These are phyloP conservation scores for Geranium rotundifolium DNA, from an alignment of 345 rosid species.

Conservation along the genomic window DNA sequence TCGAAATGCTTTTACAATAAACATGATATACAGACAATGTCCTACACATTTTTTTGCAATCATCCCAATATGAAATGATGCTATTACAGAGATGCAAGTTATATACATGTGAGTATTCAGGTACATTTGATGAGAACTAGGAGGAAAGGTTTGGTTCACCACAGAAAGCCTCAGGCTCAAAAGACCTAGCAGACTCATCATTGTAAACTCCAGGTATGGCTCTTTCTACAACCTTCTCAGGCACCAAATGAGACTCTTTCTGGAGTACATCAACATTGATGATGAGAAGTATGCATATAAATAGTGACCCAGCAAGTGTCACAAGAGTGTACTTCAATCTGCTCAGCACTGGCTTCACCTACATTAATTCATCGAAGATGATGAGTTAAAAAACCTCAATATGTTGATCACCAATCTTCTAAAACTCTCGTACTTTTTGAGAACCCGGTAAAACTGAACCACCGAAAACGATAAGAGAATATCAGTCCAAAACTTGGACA, in stretches of 20 bases:
- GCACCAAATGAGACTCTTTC: conserved; percentile 16
- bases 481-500: no score
- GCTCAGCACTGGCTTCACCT: conserved; percentile 81
- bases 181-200: conserved; percentile 66
- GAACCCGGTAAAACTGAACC: no score
- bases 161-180: conserved; percentile 84
- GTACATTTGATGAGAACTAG: background rate
- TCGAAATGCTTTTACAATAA: no score
- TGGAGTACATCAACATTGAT: conserved; percentile 35
- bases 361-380: conserved; percentile 1
- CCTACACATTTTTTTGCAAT: no score
- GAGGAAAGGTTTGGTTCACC: conserved; percentile 46
- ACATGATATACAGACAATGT: no score
- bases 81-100: conserved; percentile 5
- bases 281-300: conserved; percentile 36
- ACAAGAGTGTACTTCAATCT: conserved; percentile 73
- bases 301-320: conserved; percentile 48
- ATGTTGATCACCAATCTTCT: no score
- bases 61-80: background rate
- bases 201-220: conserved; percentile 67
- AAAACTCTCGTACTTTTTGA: no score
- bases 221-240: conserved; percentile 26
- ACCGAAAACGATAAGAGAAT: no score
- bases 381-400: background rate
- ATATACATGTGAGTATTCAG: background rate